Conservation (phyloP, 345 rosid species). For the Eucalyptus pumila region DNA sequence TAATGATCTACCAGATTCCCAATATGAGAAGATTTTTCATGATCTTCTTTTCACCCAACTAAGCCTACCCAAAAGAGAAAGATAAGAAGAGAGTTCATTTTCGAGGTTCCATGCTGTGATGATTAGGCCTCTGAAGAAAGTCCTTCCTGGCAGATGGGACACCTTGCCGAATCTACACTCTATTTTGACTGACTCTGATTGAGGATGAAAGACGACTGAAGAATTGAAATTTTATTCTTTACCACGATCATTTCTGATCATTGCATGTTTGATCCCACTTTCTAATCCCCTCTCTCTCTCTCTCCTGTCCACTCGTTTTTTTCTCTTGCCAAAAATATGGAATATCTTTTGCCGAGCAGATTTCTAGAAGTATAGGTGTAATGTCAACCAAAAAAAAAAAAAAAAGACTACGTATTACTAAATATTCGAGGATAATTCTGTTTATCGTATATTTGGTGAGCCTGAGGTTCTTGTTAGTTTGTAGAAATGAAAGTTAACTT, state of each 20-base stretch:
- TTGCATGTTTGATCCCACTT: background rate
- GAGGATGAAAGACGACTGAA: background rate
- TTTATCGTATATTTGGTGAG: background rate
- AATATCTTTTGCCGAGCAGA: background rate
- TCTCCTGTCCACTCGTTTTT: too few relatives aligned
- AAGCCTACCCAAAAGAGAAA: background rate
- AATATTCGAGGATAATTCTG: background rate
- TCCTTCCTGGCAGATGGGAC: background rate
- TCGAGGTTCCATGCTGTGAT: background rate
- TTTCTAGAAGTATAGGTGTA: background rate
- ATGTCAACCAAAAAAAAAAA: background rate
- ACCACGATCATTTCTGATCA: background rate
- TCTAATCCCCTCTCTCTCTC: accelerated
- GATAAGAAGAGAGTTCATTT: background rate
- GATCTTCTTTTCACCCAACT: background rate
- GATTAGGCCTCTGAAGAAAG: background rate
- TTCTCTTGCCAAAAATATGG: background rate
- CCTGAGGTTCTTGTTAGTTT: background rate
- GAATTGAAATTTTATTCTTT: background rate
- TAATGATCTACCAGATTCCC: background rate
- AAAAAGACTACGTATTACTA: background rate
- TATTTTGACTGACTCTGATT: background rate
- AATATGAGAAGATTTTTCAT: background rate
- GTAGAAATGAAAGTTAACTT: background rate
- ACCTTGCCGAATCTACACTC: background rate